Conservation (phyloP, 768 basidiomycete genomes). For the Punctularia strigosozonata region DNA sequence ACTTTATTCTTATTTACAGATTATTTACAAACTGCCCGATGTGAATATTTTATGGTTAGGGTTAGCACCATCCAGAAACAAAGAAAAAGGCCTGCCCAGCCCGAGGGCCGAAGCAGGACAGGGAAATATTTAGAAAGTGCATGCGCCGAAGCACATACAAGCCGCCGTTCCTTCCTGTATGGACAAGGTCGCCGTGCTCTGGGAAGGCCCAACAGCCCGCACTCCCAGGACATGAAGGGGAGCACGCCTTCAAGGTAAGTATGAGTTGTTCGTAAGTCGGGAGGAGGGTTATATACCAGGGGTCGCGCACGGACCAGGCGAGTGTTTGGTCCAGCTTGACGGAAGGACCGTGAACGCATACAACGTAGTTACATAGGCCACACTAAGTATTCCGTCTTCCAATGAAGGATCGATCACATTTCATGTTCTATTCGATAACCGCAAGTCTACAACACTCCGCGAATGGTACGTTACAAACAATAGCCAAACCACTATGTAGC, state of each 20-base stretch:
- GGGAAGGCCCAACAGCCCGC: slow-evolving; percentile 24
- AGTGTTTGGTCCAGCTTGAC: no score
- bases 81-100: slow-evolving; percentile 35
- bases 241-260: slow-evolving; percentile 20
- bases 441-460: no score
- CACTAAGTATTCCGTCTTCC: no score
- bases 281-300: slow-evolving; percentile 1
- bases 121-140: slow-evolving; percentile 36
- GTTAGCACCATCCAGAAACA: slow-evolving; percentile 11
- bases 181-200: slow-evolving; percentile 49
- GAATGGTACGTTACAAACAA: no score
- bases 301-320: slow-evolving; percentile 9
- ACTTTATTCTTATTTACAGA: no score
- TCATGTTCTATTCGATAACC: no score
- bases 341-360: no score
- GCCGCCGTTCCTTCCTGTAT: slow-evolving; percentile 28
- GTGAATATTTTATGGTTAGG: slow-evolving; percentile 17
- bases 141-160: slow-evolving; percentile 37
- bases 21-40: no score
- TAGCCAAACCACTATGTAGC: no score
- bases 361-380: no score
- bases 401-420: no score
- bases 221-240: slow-evolving; percentile 24
- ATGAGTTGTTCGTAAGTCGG: slow-evolving; percentile 10
- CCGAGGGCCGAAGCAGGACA: slow-evolving; percentile 38